Evolutionary conservation across 805 yeast species (phyloP).

Genomic region (Cyberlindnera nakhonratchasimensis): DNA sequence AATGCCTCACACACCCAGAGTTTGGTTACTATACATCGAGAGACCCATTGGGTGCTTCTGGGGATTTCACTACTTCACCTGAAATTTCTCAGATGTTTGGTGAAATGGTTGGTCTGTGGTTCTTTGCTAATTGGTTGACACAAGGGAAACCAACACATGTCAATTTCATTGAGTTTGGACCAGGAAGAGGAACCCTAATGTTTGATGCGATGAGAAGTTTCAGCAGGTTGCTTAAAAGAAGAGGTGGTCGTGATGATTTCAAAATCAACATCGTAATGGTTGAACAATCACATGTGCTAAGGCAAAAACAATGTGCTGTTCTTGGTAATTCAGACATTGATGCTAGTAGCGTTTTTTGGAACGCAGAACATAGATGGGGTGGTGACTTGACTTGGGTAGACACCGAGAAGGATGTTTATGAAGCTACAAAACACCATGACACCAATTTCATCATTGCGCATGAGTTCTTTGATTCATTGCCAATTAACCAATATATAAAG

Average conservation of each 20-base stretch:
- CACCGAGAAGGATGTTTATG: conserved; percentile 46
- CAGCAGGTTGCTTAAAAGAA: conserved; percentile 36
- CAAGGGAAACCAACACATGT: conserved; percentile 51
- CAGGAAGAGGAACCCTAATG: conserved; percentile 81
- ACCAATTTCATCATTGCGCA: conserved; percentile 75
- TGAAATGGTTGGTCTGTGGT: conserved; percentile 78
- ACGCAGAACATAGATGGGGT: conserved; percentile 38
- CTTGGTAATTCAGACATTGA: conserved; percentile 34
- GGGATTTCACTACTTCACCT: conserved; percentile 84
- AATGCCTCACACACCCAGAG: conserved; percentile 73
- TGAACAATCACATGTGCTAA: conserved; percentile 68
- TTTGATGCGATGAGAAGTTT: conserved; percentile 53
- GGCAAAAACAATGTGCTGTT: conserved; percentile 46
- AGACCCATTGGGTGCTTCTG: conserved; percentile 64
- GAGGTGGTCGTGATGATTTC: conserved; percentile 30
- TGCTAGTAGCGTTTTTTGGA: conserved; percentile 17
- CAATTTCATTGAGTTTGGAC: conserved; percentile 74
- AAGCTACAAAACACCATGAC: conserved; percentile 11
- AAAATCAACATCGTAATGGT: conserved; percentile 46
- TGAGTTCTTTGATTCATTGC: conserved; percentile 85
- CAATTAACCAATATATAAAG: conserved; percentile 64
- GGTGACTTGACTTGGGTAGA: conserved; percentile 56
- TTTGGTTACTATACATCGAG: conserved; percentile 77
- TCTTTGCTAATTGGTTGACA: conserved; percentile 50
- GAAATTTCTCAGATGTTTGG: conserved; percentile 88